Evolutionary conservation across 495 filamentous ascomycete species (phyloP), one percentile per base, ranked within the genome.

Genomic region (Penicillium angulare): DNA sequence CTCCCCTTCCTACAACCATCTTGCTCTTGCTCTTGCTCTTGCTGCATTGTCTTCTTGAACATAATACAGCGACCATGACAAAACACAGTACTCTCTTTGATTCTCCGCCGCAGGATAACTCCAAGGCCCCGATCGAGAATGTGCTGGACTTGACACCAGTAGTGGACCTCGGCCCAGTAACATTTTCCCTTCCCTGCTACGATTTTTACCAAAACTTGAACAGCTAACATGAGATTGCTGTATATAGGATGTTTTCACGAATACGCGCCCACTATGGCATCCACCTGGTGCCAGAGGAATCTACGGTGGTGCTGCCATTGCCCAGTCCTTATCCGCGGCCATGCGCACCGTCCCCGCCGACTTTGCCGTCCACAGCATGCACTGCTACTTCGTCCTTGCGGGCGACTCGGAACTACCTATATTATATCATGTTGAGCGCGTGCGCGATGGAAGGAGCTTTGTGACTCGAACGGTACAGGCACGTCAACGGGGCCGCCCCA

Each of bases 311-410:
- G 82, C 86, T 33, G 90, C 90, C 1, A 97, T 98, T 51, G 91
- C 93, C 53, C 92, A 97, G 77, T 91, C 81, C 56, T 82, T 98
- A 23, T 80, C 85, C 47, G 92, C 95, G 13, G 93, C 90, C 9
- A 90, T 95, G 71, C 78, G 79, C 45, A 98, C 93, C 42, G 86
- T 98, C 15, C 85, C 86, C 2, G 60, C 73, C 18, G 76, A 88
- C 65, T 96, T 95, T 73, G 77, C 84, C 53, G 79, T 91, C 38
- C 92, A 98, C 74, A 88, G 84, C 69, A 96, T 96, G 89, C 93
- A 98, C 78, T 97, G 92, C 79, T 98, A 96, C 78, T 98, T 98
- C 73, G 85, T 98, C 31, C 85, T 97, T 2, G 90, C 89, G 9
- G 93, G 92, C 23, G 85, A 92, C 64, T 75, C 84, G 7, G 81